A percentile compares a stretch with the other conserved stretches of the same genome.
Evolutionary conservation across 768 basidiomycete genomes (phyloP).

Genomic region (Mrakia frigida): DNA sequence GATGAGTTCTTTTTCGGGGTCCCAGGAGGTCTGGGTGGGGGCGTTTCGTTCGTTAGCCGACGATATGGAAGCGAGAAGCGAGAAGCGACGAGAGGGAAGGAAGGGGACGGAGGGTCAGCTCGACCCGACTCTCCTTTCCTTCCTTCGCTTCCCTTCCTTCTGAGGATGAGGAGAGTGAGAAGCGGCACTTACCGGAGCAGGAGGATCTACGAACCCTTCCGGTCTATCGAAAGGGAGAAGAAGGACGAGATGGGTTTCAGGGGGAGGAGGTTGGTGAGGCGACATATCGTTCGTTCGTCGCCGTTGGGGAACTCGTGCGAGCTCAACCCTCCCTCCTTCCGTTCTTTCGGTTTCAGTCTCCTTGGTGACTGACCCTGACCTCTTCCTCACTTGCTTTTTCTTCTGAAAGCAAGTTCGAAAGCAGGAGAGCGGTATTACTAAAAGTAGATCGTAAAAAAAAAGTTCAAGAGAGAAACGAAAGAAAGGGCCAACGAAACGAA

Average conservation of each 20-base stretch:
- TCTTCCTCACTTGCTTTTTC: too few relatives aligned
- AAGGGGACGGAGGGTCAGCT: not conserved
- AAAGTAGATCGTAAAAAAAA: too few relatives aligned
- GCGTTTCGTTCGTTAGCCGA: not conserved
- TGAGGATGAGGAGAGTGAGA: not conserved
- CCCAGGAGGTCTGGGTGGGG: constrained; percentile 13
- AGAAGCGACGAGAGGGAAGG: not conserved
- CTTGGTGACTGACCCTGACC: too few relatives aligned
- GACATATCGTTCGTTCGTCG: too few relatives aligned
- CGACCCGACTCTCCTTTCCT: not conserved
- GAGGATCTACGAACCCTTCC: not conserved
- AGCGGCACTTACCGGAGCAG: not conserved
- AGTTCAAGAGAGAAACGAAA: too few relatives aligned
- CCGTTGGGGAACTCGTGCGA: too few relatives aligned
- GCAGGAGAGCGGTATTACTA: too few relatives aligned
- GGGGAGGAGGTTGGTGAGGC: not conserved
- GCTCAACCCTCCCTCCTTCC: too few relatives aligned
- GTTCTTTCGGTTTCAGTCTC: too few relatives aligned
- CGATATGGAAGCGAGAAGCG: not conserved
- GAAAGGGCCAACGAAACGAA: too few relatives aligned
- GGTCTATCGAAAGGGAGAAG: constrained; percentile 3
- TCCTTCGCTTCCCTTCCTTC: too few relatives aligned
- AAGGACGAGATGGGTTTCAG: not conserved
- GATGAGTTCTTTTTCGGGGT: constrained; percentile 2
- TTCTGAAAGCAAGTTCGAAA: too few relatives aligned